phyloP scores from a whole-genome alignment of 306 rosid species.

The Luffa aegyptiaca region DNA sequence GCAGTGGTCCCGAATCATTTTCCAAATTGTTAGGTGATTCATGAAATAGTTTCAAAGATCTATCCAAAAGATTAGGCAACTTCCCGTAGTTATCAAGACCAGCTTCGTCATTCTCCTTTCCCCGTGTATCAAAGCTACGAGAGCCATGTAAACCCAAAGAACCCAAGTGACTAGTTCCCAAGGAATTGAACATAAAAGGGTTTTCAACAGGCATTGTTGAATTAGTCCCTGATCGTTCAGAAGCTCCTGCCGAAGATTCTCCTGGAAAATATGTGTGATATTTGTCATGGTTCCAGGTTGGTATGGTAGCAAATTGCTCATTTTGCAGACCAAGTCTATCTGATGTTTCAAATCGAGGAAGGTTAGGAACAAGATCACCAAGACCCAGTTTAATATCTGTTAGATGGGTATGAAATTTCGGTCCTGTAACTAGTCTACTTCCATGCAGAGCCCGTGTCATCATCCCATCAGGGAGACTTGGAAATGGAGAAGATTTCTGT shows the following conservation, averaged over 20 bases:
- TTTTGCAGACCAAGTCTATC: constrained; percentile 44
- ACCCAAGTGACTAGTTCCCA: constrained; percentile 55
- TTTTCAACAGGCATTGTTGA: constrained; percentile 46
- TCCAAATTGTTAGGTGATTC: constrained; percentile 34
- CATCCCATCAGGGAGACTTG: constrained; percentile 89
- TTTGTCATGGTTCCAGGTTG: constrained; percentile 57
- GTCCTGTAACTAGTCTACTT: constrained; percentile 63
- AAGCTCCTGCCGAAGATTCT: constrained; percentile 58
- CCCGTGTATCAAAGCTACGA: constrained; percentile 28
- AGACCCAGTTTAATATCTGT: constrained; percentile 94
- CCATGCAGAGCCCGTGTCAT: constrained; percentile 96
- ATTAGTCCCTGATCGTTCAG: constrained; percentile 70
- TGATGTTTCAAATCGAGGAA: constrained; percentile 44
- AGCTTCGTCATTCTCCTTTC: constrained; percentile 47
- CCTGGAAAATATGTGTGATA: constrained; percentile 39
- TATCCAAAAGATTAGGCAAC: constrained; percentile 63
- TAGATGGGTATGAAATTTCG: constrained; percentile 76
- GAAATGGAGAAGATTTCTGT: constrained; percentile 54
- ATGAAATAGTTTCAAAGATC: constrained; percentile 33
- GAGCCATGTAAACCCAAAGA: constrained; percentile 59
- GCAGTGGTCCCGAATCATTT: constrained; percentile 36
- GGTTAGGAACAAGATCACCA: constrained; percentile 49
- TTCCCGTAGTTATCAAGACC: constrained; percentile 39
- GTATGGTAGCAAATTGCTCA: constrained; percentile 48
- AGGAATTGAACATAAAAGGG: constrained; percentile 63